These are phyloP conservation scores for Margaritispora aquatica DNA, from an alignment of 495 filamentous ascomycete genomes.

Conservation along the genomic window DNA sequence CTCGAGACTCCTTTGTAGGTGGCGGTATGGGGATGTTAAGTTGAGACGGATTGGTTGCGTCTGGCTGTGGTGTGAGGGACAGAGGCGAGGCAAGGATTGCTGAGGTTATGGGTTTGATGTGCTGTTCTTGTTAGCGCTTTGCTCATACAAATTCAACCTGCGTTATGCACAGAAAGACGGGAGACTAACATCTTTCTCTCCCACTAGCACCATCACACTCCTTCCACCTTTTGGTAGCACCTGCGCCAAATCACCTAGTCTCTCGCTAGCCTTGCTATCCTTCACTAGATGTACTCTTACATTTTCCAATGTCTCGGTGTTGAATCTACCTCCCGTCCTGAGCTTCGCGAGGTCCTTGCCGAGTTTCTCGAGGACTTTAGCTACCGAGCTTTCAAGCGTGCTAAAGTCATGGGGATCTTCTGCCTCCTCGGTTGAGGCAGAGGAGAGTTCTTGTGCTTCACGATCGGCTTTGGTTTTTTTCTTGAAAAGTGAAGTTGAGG, in stretches of 20 bases:
- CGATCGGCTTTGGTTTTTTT: slow-evolving; percentile 20
- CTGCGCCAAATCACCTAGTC: slow-evolving; percentile 67
- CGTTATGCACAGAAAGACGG: slow-evolving; percentile 10
- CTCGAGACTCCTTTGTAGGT: slow-evolving; percentile 55
- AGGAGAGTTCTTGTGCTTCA: slow-evolving; percentile 15
- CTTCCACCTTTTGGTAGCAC: slow-evolving; percentile 68
- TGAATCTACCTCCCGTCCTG: slow-evolving; percentile 60
- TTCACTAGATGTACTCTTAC: slow-evolving; percentile 56
- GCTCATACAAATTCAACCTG: slow-evolving; percentile 29
- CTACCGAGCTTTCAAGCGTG: slow-evolving; percentile 53
- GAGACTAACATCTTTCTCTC: slow-evolving; percentile 50
- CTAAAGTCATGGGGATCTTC: slow-evolving; percentile 64
- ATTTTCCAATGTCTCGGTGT: slow-evolving; percentile 57
- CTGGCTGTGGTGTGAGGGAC: slow-evolving; percentile 68
- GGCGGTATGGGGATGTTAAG: slow-evolving; percentile 67
- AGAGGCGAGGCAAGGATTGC: slow-evolving; percentile 65
- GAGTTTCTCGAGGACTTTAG: slow-evolving; percentile 47
- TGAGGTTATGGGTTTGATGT: slow-evolving; percentile 64
- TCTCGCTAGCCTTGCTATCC: slow-evolving; percentile 43
- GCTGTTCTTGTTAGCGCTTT: slow-evolving; percentile 27
- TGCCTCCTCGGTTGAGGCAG: not conserved
- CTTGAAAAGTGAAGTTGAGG: slow-evolving; percentile 16
- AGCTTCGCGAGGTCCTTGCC: slow-evolving; percentile 60
- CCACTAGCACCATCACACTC: slow-evolving; percentile 56
- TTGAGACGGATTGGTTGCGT: slow-evolving; percentile 61